Evolutionary conservation across 2,329 filamentous ascomycete species (phyloP), one percentile per base, ranked within the genome.

Genomic region (Incumbomyces lentus): DNA sequence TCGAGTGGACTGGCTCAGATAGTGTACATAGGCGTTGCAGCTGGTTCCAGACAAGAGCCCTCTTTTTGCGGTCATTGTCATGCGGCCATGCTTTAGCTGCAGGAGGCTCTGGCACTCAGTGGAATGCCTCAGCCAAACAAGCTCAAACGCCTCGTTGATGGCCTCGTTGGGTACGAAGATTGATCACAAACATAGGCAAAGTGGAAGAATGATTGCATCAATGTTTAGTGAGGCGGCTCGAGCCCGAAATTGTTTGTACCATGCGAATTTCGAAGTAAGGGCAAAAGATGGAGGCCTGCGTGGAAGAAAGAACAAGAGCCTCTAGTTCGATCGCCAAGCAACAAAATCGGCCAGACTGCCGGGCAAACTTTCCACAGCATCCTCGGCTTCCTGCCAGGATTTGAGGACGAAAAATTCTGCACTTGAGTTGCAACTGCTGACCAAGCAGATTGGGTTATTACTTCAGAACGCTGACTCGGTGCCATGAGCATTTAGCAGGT

Each of bases 1-100:
- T 45, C 34, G 6, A 44, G 33, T 44, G 41, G 41, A 16, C 40
- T 37, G 42, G 42, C 42, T 22, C 18, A 17, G 36, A 22, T 17
- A 39, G 36, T 39, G 40, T 33, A 29, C 40, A 29, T 42, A 42
- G 40, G 40, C 30, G 40, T 42, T 18, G 40, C 40, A 42, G 14
- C 30, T 42, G 26, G 29, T 42, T 42, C 40, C 40, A 42, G 26
- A 42, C 40, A 30, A n/a, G 40, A 42, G 40, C 4, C 22, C 14
- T 33, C 30, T 17, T 18, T 32, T 14, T n/a, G 34, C 33, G 42
- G 42, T 38, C 42, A 18, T 18, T 22, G 6, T 37, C 29, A 45
- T 45, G 42, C 42, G 42, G 42, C 42, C 42, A 38, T 13, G 33
- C 38, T 34, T 38, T 45, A 45, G 42, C 42, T 45, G 42, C 42